Conservation (phyloP, 2,329 filamentous ascomycete genomes). For the Leptographium lundbergii region DNA sequence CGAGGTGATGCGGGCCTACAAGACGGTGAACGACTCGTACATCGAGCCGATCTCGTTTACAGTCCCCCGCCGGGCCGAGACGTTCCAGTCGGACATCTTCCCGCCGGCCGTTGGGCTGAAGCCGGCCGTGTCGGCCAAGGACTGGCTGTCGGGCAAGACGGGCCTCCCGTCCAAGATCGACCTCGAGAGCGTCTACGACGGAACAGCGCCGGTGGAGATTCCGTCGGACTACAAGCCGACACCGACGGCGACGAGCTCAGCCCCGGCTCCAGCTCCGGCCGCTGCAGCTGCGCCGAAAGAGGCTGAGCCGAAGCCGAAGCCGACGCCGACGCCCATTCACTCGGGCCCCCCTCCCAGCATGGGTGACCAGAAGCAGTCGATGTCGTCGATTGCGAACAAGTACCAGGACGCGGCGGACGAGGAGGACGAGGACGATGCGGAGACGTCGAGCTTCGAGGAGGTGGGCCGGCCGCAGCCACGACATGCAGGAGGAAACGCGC, state of each 20-base stretch:
- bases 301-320: conserved; percentile 21
- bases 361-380: conserved; percentile 77
- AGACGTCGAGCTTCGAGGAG: conserved; percentile 78
- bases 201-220: conserved; percentile 66
- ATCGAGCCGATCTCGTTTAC: conserved; percentile 98
- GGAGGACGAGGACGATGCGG: conserved; percentile 42
- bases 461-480: conserved; percentile 63
- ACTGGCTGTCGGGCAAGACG: conserved; percentile 82
- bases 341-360: conserved; percentile 51
- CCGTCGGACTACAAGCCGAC: conserved; percentile 51
- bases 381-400: conserved; percentile 72
- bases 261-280: conserved; percentile 29
- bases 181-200: conserved; percentile 83
- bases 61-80: conserved; percentile 82
- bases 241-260: conserved; percentile 28
- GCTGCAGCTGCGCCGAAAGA: conserved; percentile 35
- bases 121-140: conserved; percentile 63
- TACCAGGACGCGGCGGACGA: conserved; percentile 61
- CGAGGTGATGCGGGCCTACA: conserved; percentile 89
- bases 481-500: conserved; percentile 13
- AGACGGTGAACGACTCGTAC: conserved; percentile 89
- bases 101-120: conserved; percentile 72
- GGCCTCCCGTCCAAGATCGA: conserved; percentile 83
- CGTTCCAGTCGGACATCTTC: conserved; percentile 95
- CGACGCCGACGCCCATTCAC: conserved; percentile 26